A percentile compares a stretch with the other conserved stretches of the same genome.
Conservation (phyloP, 2,329 filamentous ascomycete genomes). For the Aphanoascus verrucosus region DNA sequence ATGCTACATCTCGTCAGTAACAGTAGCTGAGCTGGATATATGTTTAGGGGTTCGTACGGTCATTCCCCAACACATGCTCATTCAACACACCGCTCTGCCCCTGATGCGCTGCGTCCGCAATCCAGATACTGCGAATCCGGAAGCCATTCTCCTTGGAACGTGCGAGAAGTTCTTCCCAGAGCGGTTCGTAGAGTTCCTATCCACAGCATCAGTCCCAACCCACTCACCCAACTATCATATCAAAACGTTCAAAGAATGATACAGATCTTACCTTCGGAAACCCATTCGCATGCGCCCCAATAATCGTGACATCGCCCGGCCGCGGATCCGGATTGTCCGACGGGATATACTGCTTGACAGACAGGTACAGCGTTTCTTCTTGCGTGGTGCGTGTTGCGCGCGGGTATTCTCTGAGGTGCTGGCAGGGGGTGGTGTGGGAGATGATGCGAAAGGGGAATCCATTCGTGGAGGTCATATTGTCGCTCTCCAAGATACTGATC, state of each 20-base stretch:
- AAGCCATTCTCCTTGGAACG: slow-evolving; percentile 50
- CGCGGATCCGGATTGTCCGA: slow-evolving; percentile 56
- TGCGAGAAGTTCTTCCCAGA: slow-evolving; percentile 72
- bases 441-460: slow-evolving; percentile 43
- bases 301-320: slow-evolving; percentile 70
- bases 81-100: slow-evolving; percentile 71
- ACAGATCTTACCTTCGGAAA: slow-evolving; percentile 64
- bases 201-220: slow-evolving; percentile 11
- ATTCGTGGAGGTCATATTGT: background rate
- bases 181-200: slow-evolving; percentile 80
- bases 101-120: slow-evolving; percentile 79
- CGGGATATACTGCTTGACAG: slow-evolving; percentile 82
- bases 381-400: slow-evolving; percentile 60
- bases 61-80: slow-evolving; percentile 64
- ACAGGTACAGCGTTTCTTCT: slow-evolving; percentile 61
- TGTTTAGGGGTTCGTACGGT: slow-evolving; percentile 48
- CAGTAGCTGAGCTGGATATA: background rate
- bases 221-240: too few relatives aligned
- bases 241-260: too few relatives aligned
- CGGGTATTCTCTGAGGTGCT: slow-evolving; percentile 75
- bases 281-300: slow-evolving; percentile 81
- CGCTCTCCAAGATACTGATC: background rate
- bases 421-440: slow-evolving; percentile 61
- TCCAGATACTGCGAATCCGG: slow-evolving; percentile 73
- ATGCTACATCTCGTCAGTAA: slow-evolving; percentile 45